Base-by-base conservation (phyloP, 768 basidiomycete species). In the Hypholoma sublateritium region DNA sequence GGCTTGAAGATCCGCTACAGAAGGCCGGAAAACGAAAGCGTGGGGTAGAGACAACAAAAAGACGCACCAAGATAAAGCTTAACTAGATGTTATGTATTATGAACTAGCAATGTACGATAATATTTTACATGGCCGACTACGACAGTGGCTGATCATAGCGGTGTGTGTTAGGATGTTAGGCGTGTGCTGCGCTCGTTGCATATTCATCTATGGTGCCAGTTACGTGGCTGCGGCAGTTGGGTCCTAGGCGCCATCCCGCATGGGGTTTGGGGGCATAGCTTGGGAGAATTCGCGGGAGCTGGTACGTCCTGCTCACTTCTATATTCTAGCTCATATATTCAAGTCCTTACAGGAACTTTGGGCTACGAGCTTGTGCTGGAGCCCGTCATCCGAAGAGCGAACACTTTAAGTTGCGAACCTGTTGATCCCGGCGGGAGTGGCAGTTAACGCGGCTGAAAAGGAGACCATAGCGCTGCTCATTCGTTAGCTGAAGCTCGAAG, bases 201-300 rank as follows among this genome's bases (percentile, higher is more conserved):
- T 72, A 25, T 73, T 69, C 55, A 67, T 73, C 0, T 73, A 68
- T 51, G 0, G 44, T 72, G 1, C 48, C 57, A 22, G n/a, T n/a
- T n/a, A 50, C 46, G 7, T 72, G 69, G 64, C 56, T 72, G 8
- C 56, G 54, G 21, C 50, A 24, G 5, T 12, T 73, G 1, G 65
- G n/a, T n/a, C n/a, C n/a, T n/a, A n/a, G n/a, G 63, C 12, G 50
- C 66, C 11, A 48, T 49, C 57, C 59, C 69, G 1, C 42, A 52
- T 28, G 70, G 65, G 3, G 69, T 71, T 11, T 36, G 72, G 4
- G 70, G 70, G 1, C 66, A 71, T 49, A 71, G 70, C 53, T 59
- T 73, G 5, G 72, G 72, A 2, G 72, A 73, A 59, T 64, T 73
- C 37, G 56, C 70, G 4, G 71, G 68, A 3, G 60, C 69, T 36